A percentile compares a stretch with the other conserved stretches of the same genome.
Evolutionary conservation across 495 filamentous ascomycete genomes (phyloP).

Genomic region (Aspergillus steynii): DNA sequence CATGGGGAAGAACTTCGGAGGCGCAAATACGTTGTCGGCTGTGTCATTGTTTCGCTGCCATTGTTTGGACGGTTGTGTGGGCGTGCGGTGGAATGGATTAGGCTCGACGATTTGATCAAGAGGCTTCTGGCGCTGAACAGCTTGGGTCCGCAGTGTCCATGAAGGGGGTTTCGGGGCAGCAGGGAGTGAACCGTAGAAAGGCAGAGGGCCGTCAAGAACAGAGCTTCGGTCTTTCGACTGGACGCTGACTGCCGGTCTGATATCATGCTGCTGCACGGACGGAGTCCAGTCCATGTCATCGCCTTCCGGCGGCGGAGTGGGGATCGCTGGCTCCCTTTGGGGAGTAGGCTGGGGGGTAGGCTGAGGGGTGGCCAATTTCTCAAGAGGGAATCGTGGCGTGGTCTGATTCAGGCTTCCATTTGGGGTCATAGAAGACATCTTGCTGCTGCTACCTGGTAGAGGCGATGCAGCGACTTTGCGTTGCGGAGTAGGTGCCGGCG

Average conservation of each 20-base stretch:
- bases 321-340: slow-evolving; percentile 29
- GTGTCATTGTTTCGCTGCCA: slow-evolving; percentile 22
- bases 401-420: slow-evolving; percentile 21
- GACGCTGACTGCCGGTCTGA: slow-evolving; percentile 41
- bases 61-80: slow-evolving; percentile 19
- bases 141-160: slow-evolving; percentile 62
- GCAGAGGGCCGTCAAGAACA: slow-evolving; percentile 44
- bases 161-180: slow-evolving; percentile 64
- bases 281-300: slow-evolving; percentile 86
- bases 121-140: slow-evolving; percentile 31
- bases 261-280: slow-evolving; percentile 50
- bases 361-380: slow-evolving; percentile 36
- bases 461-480: slow-evolving; percentile 31
- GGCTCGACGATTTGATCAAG: slow-evolving; percentile 36
- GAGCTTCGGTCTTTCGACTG: slow-evolving; percentile 31
- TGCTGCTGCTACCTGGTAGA: slow-evolving; percentile 14
- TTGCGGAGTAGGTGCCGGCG: slow-evolving; percentile 34
- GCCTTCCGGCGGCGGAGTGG: slow-evolving; percentile 38
- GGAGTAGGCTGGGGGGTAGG: slow-evolving; percentile 18
- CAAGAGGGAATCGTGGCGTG: slow-evolving; percentile 41
- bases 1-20: slow-evolving; percentile 52
- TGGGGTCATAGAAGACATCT: slow-evolving; percentile 19
- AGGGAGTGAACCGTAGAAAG: slow-evolving; percentile 65
- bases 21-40: slow-evolving; percentile 42
- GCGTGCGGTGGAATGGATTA: slow-evolving; percentile 39